These are phyloP conservation scores for Imleria badia DNA, from an alignment of 768 basidiomycete genomes.

Conservation along the genomic window DNA sequence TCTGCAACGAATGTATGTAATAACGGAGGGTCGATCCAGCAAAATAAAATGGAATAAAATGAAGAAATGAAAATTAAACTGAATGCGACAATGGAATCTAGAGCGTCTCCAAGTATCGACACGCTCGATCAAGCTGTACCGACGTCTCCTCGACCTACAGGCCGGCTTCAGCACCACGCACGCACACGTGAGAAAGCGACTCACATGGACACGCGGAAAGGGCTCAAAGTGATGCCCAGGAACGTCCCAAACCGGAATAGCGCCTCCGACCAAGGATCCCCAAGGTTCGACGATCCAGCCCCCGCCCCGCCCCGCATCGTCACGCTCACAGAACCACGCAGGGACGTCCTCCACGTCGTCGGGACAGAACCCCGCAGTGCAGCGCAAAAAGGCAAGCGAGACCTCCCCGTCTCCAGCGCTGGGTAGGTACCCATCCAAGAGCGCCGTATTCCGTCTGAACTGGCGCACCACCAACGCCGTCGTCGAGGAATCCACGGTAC, in stretches of 20 bases:
- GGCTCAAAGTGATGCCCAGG: conserved; percentile 67
- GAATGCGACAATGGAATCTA: background rate
- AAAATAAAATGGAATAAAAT: no score
- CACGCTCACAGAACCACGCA: conserved; percentile 52
- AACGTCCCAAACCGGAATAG: conserved; percentile 50
- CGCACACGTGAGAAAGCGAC: no score
- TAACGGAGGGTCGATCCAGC: no score
- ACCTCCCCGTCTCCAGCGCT: conserved; percentile 24
- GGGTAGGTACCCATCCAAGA: conserved; percentile 55
- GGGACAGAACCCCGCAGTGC: conserved; percentile 44
- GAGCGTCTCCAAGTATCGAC: conserved; percentile 6
- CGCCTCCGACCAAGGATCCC: conserved; percentile 40
- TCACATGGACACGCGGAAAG: conserved; percentile 52
- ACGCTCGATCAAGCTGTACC: conserved; percentile 18
- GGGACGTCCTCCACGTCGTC: conserved; percentile 39
- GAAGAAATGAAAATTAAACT: no score
- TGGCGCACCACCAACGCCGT: conserved; percentile 43
- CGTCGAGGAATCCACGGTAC: conserved; percentile 31
- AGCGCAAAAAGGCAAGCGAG: conserved; percentile 53
- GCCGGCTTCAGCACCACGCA: background rate
- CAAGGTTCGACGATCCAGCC: conserved; percentile 45
- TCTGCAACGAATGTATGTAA: background rate
- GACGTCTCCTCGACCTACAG: conserved; percentile 21
- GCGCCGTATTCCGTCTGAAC: conserved; percentile 45
- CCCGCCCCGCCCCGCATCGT: conserved; percentile 22